Evolutionary conservation across 2,329 filamentous ascomycete genomes (phyloP).

Genomic region (Curvularia verruculosa): DNA sequence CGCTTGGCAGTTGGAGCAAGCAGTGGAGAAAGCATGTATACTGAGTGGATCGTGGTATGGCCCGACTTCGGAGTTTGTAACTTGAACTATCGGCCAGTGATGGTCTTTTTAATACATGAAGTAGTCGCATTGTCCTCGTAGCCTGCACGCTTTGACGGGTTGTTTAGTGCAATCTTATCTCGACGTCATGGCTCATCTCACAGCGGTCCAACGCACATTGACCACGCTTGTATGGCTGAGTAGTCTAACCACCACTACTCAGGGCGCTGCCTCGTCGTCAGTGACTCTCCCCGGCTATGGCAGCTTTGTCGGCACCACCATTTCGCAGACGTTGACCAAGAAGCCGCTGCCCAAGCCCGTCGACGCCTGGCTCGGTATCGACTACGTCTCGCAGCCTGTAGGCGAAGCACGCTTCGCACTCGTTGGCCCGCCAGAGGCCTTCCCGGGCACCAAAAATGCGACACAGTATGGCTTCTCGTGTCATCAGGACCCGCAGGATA

Average conservation of each 20-base stretch:
- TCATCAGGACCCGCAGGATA: constrained; percentile 50
- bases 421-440: constrained; percentile 46
- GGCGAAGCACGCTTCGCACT: constrained; percentile 50
- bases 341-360: constrained; percentile 44
- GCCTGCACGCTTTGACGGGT: neutral
- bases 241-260: neutral
- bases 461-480: constrained; percentile 50
- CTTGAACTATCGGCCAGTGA: neutral
- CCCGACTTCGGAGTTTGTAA: constrained; percentile 9
- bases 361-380: constrained; percentile 57
- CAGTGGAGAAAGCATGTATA: constrained; percentile 1
- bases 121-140: neutral
- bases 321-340: constrained; percentile 47
- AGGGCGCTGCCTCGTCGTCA: neutral
- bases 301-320: constrained; percentile 45
- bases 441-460: constrained; percentile 49
- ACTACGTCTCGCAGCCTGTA: constrained; percentile 50
- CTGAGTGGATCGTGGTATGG: neutral
- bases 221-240: constrained; percentile 6
- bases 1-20: neutral
- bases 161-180: no score
- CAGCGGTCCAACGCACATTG: constrained; percentile 4
- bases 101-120: neutral
- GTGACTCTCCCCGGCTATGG: constrained; percentile 48
- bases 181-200: constrained; percentile 7